Percentiles rank a stretch among this genome's conserved stretches.
phyloP scores from a whole-genome alignment of 495 filamentous ascomycete genomes.

The Xylaria grammica region DNA sequence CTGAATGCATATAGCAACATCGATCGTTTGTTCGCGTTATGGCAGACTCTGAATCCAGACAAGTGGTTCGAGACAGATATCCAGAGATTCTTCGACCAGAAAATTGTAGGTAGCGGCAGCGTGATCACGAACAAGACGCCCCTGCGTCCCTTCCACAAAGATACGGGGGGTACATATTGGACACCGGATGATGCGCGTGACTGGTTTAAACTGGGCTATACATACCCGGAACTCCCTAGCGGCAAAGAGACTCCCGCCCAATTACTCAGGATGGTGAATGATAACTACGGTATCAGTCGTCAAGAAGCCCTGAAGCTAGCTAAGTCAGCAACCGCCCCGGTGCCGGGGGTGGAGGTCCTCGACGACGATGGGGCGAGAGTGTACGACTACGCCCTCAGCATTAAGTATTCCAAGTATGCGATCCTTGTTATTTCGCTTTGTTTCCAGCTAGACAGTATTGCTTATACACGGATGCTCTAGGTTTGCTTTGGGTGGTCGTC shows the following conservation, averaged over 20 bases:
- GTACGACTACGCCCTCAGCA: slow-evolving; percentile 10
- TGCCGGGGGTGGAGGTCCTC: neutral
- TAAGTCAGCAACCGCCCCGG: neutral
- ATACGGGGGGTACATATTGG: slow-evolving; percentile 20
- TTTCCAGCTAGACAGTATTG: neutral
- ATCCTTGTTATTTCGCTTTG: neutral
- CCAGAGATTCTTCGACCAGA: slow-evolving; percentile 29
- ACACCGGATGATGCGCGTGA: slow-evolving; percentile 26
- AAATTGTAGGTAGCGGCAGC: slow-evolving; percentile 11
- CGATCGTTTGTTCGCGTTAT: slow-evolving; percentile 49
- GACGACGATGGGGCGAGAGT: slow-evolving; percentile 4
- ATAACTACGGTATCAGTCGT: slow-evolving; percentile 56
- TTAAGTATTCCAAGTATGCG: slow-evolving; percentile 16
- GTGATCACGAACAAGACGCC: slow-evolving; percentile 24
- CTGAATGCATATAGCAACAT: slow-evolving; percentile 36
- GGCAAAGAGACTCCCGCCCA: slow-evolving; percentile 20
- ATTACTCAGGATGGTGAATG: slow-evolving; percentile 53
- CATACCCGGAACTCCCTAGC: slow-evolving; percentile 42
- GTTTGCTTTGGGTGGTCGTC: slow-evolving; percentile 18
- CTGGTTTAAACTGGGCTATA: slow-evolving; percentile 35
- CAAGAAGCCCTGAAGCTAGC: slow-evolving; percentile 29
- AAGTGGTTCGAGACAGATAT: slow-evolving; percentile 36
- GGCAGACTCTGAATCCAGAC: slow-evolving; percentile 43
- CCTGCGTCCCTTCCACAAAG: slow-evolving; percentile 35
- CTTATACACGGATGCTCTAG: slow-evolving; percentile 8